Evolutionary conservation across 1,139 yeast genomes (phyloP).

Genomic region (Kodamaea alishanica): DNA sequence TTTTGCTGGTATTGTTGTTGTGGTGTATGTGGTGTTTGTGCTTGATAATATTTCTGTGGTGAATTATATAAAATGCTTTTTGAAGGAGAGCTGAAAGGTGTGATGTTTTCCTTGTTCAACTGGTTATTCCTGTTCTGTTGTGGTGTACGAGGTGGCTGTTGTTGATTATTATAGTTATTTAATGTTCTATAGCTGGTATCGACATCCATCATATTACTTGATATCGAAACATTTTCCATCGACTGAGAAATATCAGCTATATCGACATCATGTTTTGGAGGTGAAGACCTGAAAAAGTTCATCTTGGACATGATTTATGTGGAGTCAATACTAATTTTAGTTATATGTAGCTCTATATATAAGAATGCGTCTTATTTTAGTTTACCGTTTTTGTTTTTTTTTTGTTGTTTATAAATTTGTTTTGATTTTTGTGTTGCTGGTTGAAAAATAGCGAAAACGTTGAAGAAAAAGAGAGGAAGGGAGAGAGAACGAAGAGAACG

Average conservation of each 20-base stretch:
- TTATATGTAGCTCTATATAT: too few species aligned
- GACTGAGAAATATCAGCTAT: constrained; percentile 42
- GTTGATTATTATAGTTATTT: constrained; percentile 12
- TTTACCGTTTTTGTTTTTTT: constrained; percentile 1
- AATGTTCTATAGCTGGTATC: constrained; percentile 28
- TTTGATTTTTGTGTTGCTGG: constrained; percentile 9
- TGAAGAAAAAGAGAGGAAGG: too few species aligned
- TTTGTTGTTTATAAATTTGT: neutral
- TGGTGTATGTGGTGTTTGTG: constrained; percentile 5
- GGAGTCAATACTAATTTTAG: too few species aligned
- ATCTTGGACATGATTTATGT: neutral
- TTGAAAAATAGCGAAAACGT: neutral
- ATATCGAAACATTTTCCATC: constrained; percentile 44
- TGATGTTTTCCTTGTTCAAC: constrained; percentile 45
- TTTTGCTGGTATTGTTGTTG: constrained; percentile 9
- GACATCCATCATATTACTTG: constrained; percentile 37
- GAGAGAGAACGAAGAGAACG: too few species aligned
- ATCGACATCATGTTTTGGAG: constrained; percentile 7
- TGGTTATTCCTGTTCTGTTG: constrained; percentile 11
- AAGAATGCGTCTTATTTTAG: too few species aligned
- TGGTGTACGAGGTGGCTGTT: constrained; percentile 16
- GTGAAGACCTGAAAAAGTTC: neutral
- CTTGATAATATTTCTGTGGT: constrained; percentile 18
- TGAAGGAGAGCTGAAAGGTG: constrained; percentile 43
- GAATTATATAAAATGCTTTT: constrained; percentile 38